A percentile compares a stretch with the other conserved stretches of the same genome.
Evolutionary conservation across 2,329 filamentous ascomycete genomes (phyloP).

Genomic region (Beauveria caledonica): DNA sequence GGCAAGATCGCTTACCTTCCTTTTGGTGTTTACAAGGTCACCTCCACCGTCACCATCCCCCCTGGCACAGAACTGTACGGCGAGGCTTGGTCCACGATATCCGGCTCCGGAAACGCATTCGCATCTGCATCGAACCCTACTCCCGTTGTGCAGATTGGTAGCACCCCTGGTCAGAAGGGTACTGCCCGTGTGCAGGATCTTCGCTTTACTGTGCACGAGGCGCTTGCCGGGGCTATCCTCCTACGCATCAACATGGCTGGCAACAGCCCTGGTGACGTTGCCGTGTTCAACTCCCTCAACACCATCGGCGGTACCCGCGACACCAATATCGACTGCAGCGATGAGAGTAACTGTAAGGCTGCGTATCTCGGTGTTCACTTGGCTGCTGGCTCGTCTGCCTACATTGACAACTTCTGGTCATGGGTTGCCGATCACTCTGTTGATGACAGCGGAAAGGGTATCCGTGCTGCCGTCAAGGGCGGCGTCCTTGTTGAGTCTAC

Average conservation of each 20-base stretch:
- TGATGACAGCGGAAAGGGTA: conserved; percentile 38
- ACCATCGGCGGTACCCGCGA: conserved; percentile 36
- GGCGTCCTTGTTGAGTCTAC: conserved; percentile 38
- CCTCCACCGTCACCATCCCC: conserved; percentile 38
- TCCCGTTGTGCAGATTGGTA: conserved; percentile 11
- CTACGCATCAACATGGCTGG: conserved; percentile 44
- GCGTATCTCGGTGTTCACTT: conserved; percentile 43
- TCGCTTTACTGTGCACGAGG: conserved; percentile 40
- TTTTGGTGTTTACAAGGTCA: conserved; percentile 46
- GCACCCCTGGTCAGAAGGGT: conserved; percentile 35
- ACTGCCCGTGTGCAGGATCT: conserved; percentile 44
- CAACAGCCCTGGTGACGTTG: conserved; percentile 38
- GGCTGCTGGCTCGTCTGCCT: conserved; percentile 34
- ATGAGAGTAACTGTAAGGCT: conserved; percentile 33
- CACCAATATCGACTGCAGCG: conserved; percentile 29
- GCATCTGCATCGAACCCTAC: conserved; percentile 7
- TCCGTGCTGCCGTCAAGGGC: conserved; percentile 39
- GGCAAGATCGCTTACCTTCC: conserved; percentile 49
- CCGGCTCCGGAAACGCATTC: conserved; percentile 3
- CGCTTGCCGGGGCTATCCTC: conserved; percentile 31
- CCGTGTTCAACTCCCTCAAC: conserved; percentile 38
- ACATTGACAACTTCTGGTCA: conserved; percentile 46
- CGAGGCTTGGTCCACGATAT: conserved; percentile 7
- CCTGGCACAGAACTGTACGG: conserved; percentile 20
- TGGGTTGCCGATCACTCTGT: conserved; percentile 39